A percentile compares a stretch with the other conserved stretches of the same genome.
Evolutionary conservation across 2,329 filamentous ascomycete genomes (phyloP).

Genomic region (Magnaporthiopsis poae): DNA sequence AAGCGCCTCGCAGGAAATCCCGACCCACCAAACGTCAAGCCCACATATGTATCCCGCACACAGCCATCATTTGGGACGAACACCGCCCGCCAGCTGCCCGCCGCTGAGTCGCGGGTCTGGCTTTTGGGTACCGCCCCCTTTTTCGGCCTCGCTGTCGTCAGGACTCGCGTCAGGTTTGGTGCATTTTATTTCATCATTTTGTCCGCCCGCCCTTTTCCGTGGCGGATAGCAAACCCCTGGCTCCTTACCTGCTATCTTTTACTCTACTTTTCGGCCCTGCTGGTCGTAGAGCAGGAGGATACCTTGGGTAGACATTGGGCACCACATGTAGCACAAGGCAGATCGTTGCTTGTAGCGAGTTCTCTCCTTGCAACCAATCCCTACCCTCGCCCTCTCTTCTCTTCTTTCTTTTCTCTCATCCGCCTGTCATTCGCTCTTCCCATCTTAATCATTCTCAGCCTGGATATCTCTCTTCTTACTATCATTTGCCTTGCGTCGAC

Average conservation of each 20-base stretch:
- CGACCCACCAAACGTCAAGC: background rate
- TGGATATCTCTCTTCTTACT: background rate
- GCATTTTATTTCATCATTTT: background rate
- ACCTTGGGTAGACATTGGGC: background rate
- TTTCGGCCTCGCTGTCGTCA: background rate
- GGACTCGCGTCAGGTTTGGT: background rate
- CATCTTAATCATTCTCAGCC: background rate
- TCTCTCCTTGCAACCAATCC: background rate
- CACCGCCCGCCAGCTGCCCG: background rate
- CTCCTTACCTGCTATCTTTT: background rate
- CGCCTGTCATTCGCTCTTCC: background rate
- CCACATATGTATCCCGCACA: background rate
- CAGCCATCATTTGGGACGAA: background rate
- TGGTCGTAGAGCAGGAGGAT: background rate
- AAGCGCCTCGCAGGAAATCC: background rate
- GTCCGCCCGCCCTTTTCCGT: background rate
- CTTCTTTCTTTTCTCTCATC: background rate
- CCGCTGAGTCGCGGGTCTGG: background rate
- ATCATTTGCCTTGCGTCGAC: background rate
- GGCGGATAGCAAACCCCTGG: background rate
- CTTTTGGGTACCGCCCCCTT: background rate
- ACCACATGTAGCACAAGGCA: background rate
- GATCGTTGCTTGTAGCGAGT: background rate
- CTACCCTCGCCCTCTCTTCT: background rate
- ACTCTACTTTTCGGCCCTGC: background rate